Evolutionary conservation across 1,139 yeast species (phyloP).

Genomic region (Hyphopichia buzzinii): DNA sequence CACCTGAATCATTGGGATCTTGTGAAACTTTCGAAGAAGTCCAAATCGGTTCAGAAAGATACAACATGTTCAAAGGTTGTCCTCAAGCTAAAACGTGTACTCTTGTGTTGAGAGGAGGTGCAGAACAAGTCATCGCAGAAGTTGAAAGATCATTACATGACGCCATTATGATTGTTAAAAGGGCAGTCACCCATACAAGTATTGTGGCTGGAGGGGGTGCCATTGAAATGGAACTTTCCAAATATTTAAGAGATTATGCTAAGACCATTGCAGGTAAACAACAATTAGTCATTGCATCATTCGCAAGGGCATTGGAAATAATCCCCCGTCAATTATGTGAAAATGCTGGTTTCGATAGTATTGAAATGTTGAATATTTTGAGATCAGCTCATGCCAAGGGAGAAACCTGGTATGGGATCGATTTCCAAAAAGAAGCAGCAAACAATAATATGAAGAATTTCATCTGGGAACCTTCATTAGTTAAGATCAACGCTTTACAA

Average conservation of each 20-base stretch:
- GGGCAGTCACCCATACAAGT: conserved; percentile 82
- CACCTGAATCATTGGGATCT: conserved; percentile 70
- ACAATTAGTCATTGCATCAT: conserved; percentile 86
- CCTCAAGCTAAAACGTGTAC: conserved; percentile 94
- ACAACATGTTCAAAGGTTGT: conserved; percentile 88
- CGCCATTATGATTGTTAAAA: conserved; percentile 96
- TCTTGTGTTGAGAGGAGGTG: conserved; percentile 91
- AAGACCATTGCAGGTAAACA: conserved; percentile 92
- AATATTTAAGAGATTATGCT: conserved; percentile 81
- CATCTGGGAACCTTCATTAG: conserved; percentile 98
- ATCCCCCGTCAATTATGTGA: conserved; percentile 98
- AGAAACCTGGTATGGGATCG: conserved; percentile 88
- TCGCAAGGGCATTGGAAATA: conserved; percentile 91
- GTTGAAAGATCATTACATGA: conserved; percentile 97
- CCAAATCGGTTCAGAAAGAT: conserved; percentile 94
- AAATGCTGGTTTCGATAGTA: conserved; percentile 96
- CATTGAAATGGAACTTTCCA: conserved; percentile 94
- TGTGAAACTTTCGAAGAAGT: conserved; percentile 86
- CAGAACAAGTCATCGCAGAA: conserved; percentile 97
- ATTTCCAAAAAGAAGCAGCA: conserved; percentile 78
- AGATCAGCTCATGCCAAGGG: conserved; percentile 95
- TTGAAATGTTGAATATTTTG: conserved; percentile 83
- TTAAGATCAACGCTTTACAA: conserved; percentile 88
- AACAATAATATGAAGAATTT: conserved; percentile 83
- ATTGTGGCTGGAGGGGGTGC: conserved; percentile 99